These are phyloP conservation scores for Moricandia moricandioides DNA, from an alignment of 345 rosid genomes.

Conservation along the genomic window DNA sequence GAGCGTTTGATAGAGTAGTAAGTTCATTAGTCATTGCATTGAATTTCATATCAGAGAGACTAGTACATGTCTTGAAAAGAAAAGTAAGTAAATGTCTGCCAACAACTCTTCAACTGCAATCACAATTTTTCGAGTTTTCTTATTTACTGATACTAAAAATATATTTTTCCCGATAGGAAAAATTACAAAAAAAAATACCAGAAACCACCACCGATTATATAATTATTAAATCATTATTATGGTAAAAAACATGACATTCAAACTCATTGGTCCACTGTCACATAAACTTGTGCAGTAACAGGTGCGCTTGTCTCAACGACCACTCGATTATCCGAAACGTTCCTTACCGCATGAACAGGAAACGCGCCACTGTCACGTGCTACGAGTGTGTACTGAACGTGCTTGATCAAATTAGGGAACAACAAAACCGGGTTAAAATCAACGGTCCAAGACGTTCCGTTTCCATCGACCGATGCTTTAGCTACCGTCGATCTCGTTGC, in stretches of 20 bases:
- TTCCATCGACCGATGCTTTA: constrained; percentile 50
- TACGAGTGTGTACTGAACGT: constrained; percentile 67
- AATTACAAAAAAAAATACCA: constrained; percentile 6
- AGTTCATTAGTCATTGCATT: constrained; percentile 22
- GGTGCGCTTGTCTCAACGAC: constrained; percentile 55
- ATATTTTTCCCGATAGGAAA: not conserved
- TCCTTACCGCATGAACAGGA: constrained; percentile 59
- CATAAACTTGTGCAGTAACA: constrained; percentile 53
- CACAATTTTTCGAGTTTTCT: constrained; percentile 28
- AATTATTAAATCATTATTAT: constrained; percentile 19
- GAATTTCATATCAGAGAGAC: not conserved
- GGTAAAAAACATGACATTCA: constrained; percentile 21
- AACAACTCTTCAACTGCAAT: constrained; percentile 26
- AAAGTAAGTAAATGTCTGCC: constrained; percentile 21
- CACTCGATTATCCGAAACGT: constrained; percentile 55
- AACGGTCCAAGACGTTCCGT: constrained; percentile 67
- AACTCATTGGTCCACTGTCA: constrained; percentile 57
- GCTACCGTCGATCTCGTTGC: constrained; percentile 56
- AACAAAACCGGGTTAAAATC: constrained; percentile 58
- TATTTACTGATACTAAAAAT: not conserved
- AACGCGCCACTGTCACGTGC: constrained; percentile 34
- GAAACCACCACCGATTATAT: not conserved
- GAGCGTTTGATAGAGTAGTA: not conserved
- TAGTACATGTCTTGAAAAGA: constrained; percentile 17
- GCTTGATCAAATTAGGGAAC: constrained; percentile 63